phyloP scores from a whole-genome alignment of 306 rosid genomes.

The Medicago ruthenica region DNA sequence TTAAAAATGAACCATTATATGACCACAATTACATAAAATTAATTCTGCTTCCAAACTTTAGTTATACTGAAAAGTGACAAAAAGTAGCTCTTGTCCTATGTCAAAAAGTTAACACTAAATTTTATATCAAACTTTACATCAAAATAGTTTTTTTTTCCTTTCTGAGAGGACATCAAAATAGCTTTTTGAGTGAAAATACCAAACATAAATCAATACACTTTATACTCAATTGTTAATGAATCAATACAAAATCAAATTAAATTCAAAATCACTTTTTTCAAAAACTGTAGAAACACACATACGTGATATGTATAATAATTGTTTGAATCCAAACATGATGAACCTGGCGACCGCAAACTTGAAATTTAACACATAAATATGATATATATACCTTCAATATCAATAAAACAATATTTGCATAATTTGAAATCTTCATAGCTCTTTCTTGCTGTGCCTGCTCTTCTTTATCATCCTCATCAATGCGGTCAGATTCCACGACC shows the following conservation, averaged over 20 bases:
- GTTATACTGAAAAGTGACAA: neutral
- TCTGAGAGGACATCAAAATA: neutral
- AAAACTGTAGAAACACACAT: no score
- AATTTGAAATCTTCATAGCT: conserved; percentile 73
- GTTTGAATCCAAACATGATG: neutral
- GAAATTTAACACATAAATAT: conserved; percentile 1
- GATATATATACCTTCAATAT: conserved; percentile 58
- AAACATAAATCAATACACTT: neutral
- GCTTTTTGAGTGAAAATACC: neutral
- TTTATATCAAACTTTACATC: neutral
- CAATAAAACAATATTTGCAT: conserved; percentile 59
- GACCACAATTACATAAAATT: neutral
- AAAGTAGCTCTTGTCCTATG: neutral
- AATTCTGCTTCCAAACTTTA: neutral
- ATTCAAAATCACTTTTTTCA: neutral
- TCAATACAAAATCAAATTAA: neutral
- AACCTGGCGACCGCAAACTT: neutral
- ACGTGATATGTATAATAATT: no score
- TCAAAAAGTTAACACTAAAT: neutral
- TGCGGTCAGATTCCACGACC: conserved; percentile 39
- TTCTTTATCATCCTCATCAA: conserved; percentile 43
- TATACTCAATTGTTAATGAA: neutral
- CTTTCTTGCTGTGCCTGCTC: conserved; percentile 67
- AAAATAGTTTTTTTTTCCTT: neutral
- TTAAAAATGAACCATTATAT: conserved; percentile 1